These are phyloP conservation scores for Entomortierella lignicola DNA, from an alignment of 192 early-diverging fungal species.

Conservation along the genomic window DNA sequence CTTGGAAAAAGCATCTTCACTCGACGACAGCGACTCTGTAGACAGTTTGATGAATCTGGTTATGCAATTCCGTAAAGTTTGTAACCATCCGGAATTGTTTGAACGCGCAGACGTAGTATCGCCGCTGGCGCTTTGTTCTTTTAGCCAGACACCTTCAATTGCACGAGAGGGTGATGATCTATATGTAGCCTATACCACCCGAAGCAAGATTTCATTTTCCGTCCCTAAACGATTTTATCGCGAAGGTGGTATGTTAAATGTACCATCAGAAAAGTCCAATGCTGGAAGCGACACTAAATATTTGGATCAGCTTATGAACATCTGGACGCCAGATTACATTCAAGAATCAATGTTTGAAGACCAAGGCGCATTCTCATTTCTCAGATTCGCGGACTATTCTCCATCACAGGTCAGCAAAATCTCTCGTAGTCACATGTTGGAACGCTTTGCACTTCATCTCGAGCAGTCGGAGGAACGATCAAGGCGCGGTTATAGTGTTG, in stretches of 20 bases:
- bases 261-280: constrained; percentile 52
- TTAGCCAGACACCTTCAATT: constrained; percentile 69
- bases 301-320: constrained; percentile 63
- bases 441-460: constrained; percentile 58
- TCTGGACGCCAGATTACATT: constrained; percentile 69
- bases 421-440: constrained; percentile 51
- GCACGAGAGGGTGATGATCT: constrained; percentile 70
- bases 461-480: constrained; percentile 31
- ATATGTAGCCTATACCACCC: constrained; percentile 70
- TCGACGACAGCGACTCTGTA: constrained; percentile 74
- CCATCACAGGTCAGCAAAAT: constrained; percentile 59
- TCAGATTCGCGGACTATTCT: constrained; percentile 62
- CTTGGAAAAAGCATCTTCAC: constrained; percentile 73
- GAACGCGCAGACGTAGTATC: constrained; percentile 86
- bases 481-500: constrained; percentile 46
- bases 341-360: constrained; percentile 58
- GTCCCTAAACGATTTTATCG: constrained; percentile 79
- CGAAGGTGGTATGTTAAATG: constrained; percentile 66
- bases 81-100: constrained; percentile 90
- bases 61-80: constrained; percentile 95
- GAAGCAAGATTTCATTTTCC: constrained; percentile 68
- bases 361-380: constrained; percentile 64
- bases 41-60: constrained; percentile 93
- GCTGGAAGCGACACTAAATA: constrained; percentile 59
- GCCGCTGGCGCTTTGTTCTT: constrained; percentile 72